Evolutionary conservation across 768 basidiomycete species (phyloP), one percentile per base, ranked within the genome.

Genomic region (Pisolithus marmoratus): DNA sequence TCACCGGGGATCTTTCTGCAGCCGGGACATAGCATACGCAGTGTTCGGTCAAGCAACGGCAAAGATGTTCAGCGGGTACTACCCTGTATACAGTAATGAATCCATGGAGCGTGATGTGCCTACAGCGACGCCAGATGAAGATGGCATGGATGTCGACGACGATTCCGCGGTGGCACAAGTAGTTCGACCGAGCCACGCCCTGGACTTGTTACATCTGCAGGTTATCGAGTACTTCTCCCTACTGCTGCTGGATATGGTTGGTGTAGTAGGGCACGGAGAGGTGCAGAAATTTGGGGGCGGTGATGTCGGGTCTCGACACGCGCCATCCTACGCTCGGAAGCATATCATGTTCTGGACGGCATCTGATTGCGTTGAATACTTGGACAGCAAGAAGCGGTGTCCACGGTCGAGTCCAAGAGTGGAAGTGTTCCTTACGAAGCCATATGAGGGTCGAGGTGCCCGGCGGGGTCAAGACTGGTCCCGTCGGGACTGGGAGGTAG

Each of bases 381-480:
- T 90, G 57, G 60, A 65, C 48, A 61, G 65, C 45, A 77, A 73
- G 64, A 72, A 66, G 58, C 56, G 50, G 40, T 55, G 67, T 24
- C 55, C 58, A 31, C 49, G 38, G 26, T 69, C 68, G 24, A 74
- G 71, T 34, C 82, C 83, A 6, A 69, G 74, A 22, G 65, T 82
- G 40, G 75, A 75, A 24, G 68, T 71, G 31, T 87, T 86, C 63
- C 66, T 84, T 48, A 74, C 66, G 49, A 69, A 69, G 44, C 75
- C 82, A 38, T 74, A 78, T 54, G 62, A 68, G 34, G 70, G 68
- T 20, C 66, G 54, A 26, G 85, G 85, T 0, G 78, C 79, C 15
- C 76, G 86, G 43, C 68, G 78, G n/a, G 89, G 89, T 2, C 78
- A 82, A 60, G 85, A 90, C 56, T 92, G 87, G 87, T 74, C 83